Base-by-base conservation (phyloP, 306 rosid species). In the Arachis hypogaea region DNA sequence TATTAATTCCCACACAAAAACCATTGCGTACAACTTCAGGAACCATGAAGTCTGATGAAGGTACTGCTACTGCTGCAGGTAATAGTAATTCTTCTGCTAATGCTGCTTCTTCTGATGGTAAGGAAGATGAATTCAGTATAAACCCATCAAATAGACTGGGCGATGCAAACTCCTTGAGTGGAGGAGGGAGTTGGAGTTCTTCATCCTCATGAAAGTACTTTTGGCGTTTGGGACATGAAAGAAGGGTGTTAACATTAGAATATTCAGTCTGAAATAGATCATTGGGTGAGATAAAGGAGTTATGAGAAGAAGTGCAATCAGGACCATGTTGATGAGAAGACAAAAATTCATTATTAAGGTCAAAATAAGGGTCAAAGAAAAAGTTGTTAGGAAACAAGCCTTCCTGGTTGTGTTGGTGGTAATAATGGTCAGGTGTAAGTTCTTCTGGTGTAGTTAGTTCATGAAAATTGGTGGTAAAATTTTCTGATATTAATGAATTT, bases 211-310 rank as follows among this genome's bases (percentile, higher is more conserved):
- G 11, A 56, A 10, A 58, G 50, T 18, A 46, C 42, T 71, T 85
- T 9, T 80, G 85, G 61, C 86, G 83, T 70, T 85, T 85, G 2
- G 71, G 63, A 56, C 61, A 66, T 10, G 68, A 66, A 42, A 41
- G 66, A 41, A 33, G 47, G 16, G 16, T 51, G 2, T 14, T 14
- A 55, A 33, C 38, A 33, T 46, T 59, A 40, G 14, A 7, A 5
- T 60, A 5, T 3, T 50, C 66, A 6, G 66, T 64, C 51, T 76
- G 73, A 44, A 62, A 3, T 1, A 52, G 65, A 0, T 71, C 66
- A 61, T 73, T 10, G 28, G 73, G 60, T 0, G 80, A 36, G 54
- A 16, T 61, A 12, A 33, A n/a, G 7, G 71, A 51, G 38, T 74
- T 73, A 11, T 22, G 12, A 18, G 29, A 12, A 46, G 77, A 55